Evolutionary conservation across 805 yeast species (phyloP), one percentile per base, ranked within the genome.

Genomic region (Lipomyces yamadae): DNA sequence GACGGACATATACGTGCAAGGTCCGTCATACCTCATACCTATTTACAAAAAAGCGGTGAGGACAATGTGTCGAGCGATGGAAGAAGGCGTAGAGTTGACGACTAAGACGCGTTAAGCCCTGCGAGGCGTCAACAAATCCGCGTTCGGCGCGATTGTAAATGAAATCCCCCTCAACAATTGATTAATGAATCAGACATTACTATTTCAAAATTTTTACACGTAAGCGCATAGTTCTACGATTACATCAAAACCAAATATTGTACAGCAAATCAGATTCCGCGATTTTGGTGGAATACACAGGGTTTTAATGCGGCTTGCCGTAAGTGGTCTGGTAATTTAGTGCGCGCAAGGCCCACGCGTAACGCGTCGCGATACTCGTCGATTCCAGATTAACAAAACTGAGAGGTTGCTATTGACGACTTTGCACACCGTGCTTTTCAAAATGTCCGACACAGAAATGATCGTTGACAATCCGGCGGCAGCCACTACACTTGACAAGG

Each of bases 401-500:
- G 24, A 1, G 24, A 24, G 24, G 24, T 24, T 24, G 24, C 24
- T 24, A 24, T n/a, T 15, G 15, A 42, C 18, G 48, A 42, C 18
- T 15, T 42, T 42, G 24, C 15, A 13, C 7, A 15, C 7, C 15
- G n/a, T 42, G 48, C 2, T 13, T 15, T 42, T 42, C 48, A 56
- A 56, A 15, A 56, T 56, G 58, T 56, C 58, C 10, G 58, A 56
- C 58, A 15, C 56, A 8, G 61, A 62, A 30, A 39, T 59, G 29
- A 62, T 62, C 37, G 42, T 48, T 52, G 58, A 58, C 18, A 60
- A 42, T n/a, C 48, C 35, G 11, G 37, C 56, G 42, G 59, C 58
- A 18, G 32, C 45, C 15, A 24, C 24, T 24, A 18, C 48, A 10
- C 32, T 56, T 15, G 48, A 45, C 15, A 67, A 65, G 18, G 70